Percentiles rank a stretch among this genome's conserved stretches.
These are phyloP conservation scores for Alternaria arborescens DNA, from an alignment of 2,329 filamentous ascomycete genomes.

Conservation along the genomic window DNA sequence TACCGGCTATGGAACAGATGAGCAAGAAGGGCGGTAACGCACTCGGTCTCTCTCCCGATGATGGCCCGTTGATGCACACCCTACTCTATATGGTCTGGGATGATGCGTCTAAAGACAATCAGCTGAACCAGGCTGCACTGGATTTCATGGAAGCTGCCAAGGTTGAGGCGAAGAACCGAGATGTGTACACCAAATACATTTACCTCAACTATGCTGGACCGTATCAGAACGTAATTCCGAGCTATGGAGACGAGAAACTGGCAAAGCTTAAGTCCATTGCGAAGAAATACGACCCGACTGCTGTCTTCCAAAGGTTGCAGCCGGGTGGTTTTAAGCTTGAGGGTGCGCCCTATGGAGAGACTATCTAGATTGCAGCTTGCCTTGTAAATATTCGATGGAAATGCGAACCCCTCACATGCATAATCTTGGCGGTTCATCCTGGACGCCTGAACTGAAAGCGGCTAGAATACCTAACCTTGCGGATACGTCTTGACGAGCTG, in stretches of 20 bases:
- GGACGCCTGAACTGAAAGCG: neutral
- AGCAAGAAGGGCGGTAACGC: conserved; percentile 34
- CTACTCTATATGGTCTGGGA: conserved; percentile 31
- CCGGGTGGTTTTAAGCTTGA: conserved; percentile 33
- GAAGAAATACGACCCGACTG: conserved; percentile 31
- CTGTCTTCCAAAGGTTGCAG: conserved; percentile 33
- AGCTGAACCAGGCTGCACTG: conserved; percentile 16
- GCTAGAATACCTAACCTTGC: neutral
- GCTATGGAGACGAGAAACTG: conserved; percentile 53
- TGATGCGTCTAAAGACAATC: conserved; percentile 25
- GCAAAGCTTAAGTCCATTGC: conserved; percentile 28
- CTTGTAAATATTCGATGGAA: neutral
- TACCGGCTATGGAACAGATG: conserved; percentile 21
- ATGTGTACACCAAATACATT: conserved; percentile 40
- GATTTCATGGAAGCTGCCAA: conserved; percentile 23
- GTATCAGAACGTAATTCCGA: conserved; percentile 53
- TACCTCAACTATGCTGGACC: conserved; percentile 60
- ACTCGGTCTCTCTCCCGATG: conserved; percentile 26
- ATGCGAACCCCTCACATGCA: neutral
- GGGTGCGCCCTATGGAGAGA: conserved; percentile 23
- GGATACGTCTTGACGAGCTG: neutral
- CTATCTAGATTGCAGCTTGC: neutral
- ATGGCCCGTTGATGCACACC: conserved; percentile 26
- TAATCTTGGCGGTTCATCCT: neutral
- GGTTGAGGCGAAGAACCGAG: conserved; percentile 22